Conservation (phyloP, 331 rosid genomes). For the Quercus tomentella region DNA sequence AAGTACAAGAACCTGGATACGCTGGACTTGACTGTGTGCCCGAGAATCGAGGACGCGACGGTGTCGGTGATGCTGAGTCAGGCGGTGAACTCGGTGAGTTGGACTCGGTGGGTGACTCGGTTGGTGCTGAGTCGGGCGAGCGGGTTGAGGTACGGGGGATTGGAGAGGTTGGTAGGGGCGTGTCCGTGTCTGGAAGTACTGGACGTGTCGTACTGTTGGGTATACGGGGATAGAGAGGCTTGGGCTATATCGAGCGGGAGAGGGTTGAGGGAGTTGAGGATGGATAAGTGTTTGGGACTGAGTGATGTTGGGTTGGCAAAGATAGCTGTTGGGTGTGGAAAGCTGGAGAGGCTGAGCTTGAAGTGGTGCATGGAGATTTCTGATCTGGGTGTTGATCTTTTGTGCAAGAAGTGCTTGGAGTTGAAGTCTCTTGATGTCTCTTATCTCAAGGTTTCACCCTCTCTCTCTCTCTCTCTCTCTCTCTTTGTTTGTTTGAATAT, state of each 20-base stretch:
- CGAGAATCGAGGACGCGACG: constrained; percentile 41
- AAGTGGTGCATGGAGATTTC: constrained; percentile 73
- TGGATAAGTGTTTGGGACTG: constrained; percentile 56
- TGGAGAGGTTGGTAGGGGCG: constrained; percentile 37
- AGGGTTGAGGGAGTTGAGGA: constrained; percentile 46
- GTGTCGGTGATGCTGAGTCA: constrained; percentile 31
- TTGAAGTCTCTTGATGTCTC: constrained; percentile 60
- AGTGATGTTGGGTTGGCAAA: constrained; percentile 63
- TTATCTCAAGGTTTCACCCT: constrained; percentile 48
- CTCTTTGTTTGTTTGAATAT: not conserved
- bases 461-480: not conserved
- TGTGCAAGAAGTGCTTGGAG: constrained; percentile 52
- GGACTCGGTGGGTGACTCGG: constrained; percentile 36
- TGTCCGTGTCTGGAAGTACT: constrained; percentile 47
- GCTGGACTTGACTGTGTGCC: constrained; percentile 51
- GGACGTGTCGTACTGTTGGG: constrained; percentile 54
- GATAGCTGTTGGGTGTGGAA: constrained; percentile 48
- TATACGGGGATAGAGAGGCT: constrained; percentile 55
- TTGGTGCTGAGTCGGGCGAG: constrained; percentile 47
- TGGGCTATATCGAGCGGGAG: constrained; percentile 42
- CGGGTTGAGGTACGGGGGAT: constrained; percentile 44
- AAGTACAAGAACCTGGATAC: constrained; percentile 35
- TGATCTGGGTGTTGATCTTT: constrained; percentile 61
- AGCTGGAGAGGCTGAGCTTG: constrained; percentile 47
- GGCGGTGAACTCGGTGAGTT: constrained; percentile 21